Base-by-base conservation (phyloP, 768 basidiomycete species). In the Suillus occidentalis region DNA sequence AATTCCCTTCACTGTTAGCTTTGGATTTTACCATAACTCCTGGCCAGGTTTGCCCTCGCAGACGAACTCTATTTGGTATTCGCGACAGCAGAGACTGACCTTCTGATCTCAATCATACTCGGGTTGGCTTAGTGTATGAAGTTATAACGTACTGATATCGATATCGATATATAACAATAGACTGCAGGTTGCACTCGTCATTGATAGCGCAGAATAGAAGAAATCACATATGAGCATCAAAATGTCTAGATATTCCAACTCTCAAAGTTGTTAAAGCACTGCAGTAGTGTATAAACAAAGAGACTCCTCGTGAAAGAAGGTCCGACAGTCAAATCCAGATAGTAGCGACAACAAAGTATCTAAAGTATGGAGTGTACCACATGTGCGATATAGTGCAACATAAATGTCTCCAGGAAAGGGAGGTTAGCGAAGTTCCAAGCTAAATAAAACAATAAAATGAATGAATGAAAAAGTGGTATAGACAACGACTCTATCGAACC, bases 21-120 rank as follows among this genome's bases (percentile, higher is more conserved):
- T 67, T 8, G 65, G 62, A 3, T 62, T 52, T 2, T 31, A 66
- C 70, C 8, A 60, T 72, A 42, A 72, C 61, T 6, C 60, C 65
- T 0, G 64, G 64, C n/a, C 71, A 40, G 1, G 69, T 67, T 7
- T 70, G 71, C 31, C 31, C 71, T 69, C 6, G 63, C 67, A 0
- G 71, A 72, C 37, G 67, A 72, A 16, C 65, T 72, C 6, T 71
- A 67, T 42, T 73, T 42, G 62, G 47, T 65, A 2, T 73, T 73
- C 31, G 68, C 66, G 7, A 71, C 57, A 42, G 68, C 62, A 14
- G 72, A 69, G 47, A 70, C 63, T 0, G 69, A 72, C 22, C 62
- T 65, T 31, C 31, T 42, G 69, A 68, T 40, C 66, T 72, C 42
- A 45, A 68, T 25, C 40, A n/a, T n/a, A 64, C 43, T 9, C 45